phyloP scores from a whole-genome alignment of 768 basidiomycete species.

The Lentinula boryana region DNA sequence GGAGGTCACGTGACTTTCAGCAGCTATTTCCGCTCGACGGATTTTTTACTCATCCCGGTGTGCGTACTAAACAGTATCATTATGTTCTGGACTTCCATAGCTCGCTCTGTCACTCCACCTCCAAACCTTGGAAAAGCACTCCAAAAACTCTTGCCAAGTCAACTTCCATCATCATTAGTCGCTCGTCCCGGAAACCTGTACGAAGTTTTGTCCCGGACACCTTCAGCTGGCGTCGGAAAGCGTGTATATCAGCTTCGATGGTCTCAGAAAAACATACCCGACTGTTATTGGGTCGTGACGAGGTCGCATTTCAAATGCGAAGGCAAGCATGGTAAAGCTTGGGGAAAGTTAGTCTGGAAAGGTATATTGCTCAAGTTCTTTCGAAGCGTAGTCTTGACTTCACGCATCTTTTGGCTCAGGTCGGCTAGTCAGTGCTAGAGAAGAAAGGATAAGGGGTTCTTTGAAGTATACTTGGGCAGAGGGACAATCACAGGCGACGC shows the following conservation, averaged over 20 bases:
- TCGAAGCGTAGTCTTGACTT: constrained; percentile 1
- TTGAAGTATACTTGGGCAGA: constrained; percentile 72
- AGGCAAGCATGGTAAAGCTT: constrained; percentile 75
- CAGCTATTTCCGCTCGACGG: no score
- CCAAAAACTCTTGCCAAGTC: constrained; percentile 50
- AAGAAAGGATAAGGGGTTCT: constrained; percentile 62
- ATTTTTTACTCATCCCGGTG: no score
- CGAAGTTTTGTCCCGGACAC: constrained; percentile 64
- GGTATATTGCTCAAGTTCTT: constrained; percentile 37
- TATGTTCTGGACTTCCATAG: constrained; percentile 32
- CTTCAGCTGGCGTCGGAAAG: constrained; percentile 61
- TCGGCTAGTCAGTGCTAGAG: constrained; percentile 48
- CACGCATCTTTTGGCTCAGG: constrained; percentile 25
- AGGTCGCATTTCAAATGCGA: constrained; percentile 64
- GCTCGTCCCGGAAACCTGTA: constrained; percentile 60
- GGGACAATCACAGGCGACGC: constrained; percentile 36
- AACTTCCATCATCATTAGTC: constrained; percentile 56
- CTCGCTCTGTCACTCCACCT: constrained; percentile 12
- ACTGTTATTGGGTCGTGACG: constrained; percentile 75
- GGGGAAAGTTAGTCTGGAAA: constrained; percentile 77
- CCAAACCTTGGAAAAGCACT: constrained; percentile 32
- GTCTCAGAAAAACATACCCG: constrained; percentile 57
- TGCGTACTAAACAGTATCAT: not conserved
- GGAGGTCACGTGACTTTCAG: no score
- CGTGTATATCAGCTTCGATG: constrained; percentile 71